Base-by-base conservation (phyloP, 1,284 basidiomycete genomes). In the Puccinia sorghi region DNA sequence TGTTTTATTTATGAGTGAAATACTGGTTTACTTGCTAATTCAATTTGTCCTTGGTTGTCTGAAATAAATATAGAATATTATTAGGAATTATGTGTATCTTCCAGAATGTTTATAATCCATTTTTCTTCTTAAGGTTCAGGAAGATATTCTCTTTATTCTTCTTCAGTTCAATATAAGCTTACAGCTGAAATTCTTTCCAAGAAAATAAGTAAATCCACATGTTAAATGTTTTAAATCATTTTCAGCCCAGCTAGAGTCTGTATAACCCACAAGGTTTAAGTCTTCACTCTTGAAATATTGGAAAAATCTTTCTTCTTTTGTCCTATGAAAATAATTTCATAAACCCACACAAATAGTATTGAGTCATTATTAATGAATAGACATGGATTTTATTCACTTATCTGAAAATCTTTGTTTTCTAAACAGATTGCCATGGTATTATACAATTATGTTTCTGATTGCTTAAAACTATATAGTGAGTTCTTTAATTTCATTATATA, bases 391-490 rank as follows among this genome's bases (percentile, higher is more conserved):
- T 50, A 61, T 54, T 59, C 57, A 59, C 43, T 59, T 69, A 59
- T 66, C 27, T 66, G 56, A 64, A 74, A 80, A 25, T 72, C 79
- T 50, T 75, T 50, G 37, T 59, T 61, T 39, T 72, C 39, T 27
- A 80, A 66, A 25, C 66, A 67, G 17, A 20, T 54, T 7, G 57
- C 52, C 54, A 80, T 57, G 50, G 71, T 74, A 41, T 71, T 59
- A 39, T 76, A 75, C 72, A 57, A 80, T 39, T 48, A 59, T 59
- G 48, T 77, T 52, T 64, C 79, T 59, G 72, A 63, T 70, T 80
- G 79, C n/a, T 59, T 64, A 6, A 80, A 54, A 43, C 79, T 72
- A 59, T 80, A 80, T 56, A 77, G 63, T 43, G 73, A 61, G 20
- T 73, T 39, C 54, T 63, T 32, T 1, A 32, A 4, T 32, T 32